Evolutionary conservation across 139 green algal species (phyloP), one percentile per base, ranked within the genome.

Genomic region (Chlorella sp.): DNA sequence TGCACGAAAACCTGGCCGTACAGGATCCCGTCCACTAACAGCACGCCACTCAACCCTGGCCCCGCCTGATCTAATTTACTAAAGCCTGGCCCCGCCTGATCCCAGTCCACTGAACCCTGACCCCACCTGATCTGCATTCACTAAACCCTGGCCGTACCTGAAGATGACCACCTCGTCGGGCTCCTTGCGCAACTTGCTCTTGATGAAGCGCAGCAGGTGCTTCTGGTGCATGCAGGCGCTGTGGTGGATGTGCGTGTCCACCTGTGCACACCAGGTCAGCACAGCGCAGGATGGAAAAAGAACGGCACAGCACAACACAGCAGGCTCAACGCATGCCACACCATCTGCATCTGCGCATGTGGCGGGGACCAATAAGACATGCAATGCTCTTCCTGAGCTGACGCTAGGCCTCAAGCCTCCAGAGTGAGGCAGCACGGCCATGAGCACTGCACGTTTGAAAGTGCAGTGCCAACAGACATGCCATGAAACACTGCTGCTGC

Each of bases 181-280:
- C 90, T 99, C 95, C 88, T 98, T 98, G 71, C 89, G 86, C 78
- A 97, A 84, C 87, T 99, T 99, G 82, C 71, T 82, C 86, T 99
- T 99, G 83, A 99, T 99, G 88, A 99, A 99, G 60, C 96, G 91
- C 88, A 99, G 91, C 80, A 99, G 79, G 84, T 99, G 96, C 87
- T 99, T 99, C 90, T 99, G 96, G 85, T 99, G 96, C 96, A 99
- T 99, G 89, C 95, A 99, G 5, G 95, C 91, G 65, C 74, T 88
- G 88, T 98, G 94, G 82, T 99, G 95, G 70, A 99, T 91, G 82
- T 99, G 95, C 4, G 94, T 99, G 89, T 99, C 95, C 60, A 95
- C 90, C 89, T 97, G 82, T 14, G 68, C 3, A 20, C 20, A 62
- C 5, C n/a, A 64, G 4, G 26, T 64, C 14, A 10, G n/a, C 17